Base-by-base conservation (phyloP, 805 yeast species). In the Wickerhamiella azyma region DNA sequence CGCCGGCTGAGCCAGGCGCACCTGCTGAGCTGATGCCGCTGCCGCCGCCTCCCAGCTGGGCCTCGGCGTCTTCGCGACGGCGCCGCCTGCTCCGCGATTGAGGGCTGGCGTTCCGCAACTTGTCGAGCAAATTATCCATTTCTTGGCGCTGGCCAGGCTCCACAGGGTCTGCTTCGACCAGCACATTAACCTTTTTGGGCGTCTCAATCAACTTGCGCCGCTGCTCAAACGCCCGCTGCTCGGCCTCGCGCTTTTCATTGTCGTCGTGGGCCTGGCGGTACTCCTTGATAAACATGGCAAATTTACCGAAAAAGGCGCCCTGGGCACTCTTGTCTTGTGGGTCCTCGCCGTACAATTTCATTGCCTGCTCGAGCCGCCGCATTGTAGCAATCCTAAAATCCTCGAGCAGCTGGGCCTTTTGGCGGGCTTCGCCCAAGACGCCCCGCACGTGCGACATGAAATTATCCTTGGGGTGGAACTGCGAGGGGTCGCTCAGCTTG, bases 311-410 rank as follows among this genome's bases (percentile, higher is more conserved):
- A 55, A 92, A 89, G 0, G 77, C 65, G 49, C 75, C 74, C 45
- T 80, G 73, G 14, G 88, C 74, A 52, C 70, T 68, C 33, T 73
- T 66, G 60, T 89, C 96, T 8, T 61, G 64, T 1, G 82, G 71
- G 59, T 85, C 94, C 63, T 92, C 98, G n/a, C 96, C 97, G 59
- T 84, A 92, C 54, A 74, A 77, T 51, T 71, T 71, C 94, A 92
- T 81, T 51, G 86, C 67, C 29, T 72, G 69, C 45, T 76, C 75
- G 58, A 82, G 83, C 49, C 81, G 85, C 38, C 72, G 66, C 46
- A 79, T 63, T 0, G 89, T 77, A 19, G 76, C 64, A 46, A 70
- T 71, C 26, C 80, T 67, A 52, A 82, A 88, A 45, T 77, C 76
- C 39, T 72, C 72, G 37, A 92, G 63, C 35, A 79, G 65, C 16